Base-by-base conservation (phyloP, 768 basidiomycete species). In the Xerocomellus dryophilus region DNA sequence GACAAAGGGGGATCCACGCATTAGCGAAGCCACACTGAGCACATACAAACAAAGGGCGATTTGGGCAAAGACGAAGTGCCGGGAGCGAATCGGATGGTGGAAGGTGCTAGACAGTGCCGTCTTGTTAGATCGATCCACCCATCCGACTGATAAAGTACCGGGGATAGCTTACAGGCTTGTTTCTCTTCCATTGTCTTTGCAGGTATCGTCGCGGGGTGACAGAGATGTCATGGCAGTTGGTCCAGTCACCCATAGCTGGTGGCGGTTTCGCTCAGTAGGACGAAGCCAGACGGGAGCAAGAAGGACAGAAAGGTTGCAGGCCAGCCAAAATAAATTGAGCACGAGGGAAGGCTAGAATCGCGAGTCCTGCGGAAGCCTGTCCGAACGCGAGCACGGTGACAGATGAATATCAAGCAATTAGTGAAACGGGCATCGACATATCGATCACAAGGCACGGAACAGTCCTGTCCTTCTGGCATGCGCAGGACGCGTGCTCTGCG, bases 21-120 rank as follows among this genome's bases (percentile, higher is more conserved):
- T 80, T 80, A 34, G 71, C 66, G 50, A 78, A 79, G 11, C 78
- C 78, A 51, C 79, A 80, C 43, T 62, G 71, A 31, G 56, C 68
- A 67, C 79, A 80, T n/a, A 71, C 71, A 57, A 80, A 80, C 46
- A 74, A 61, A 0, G 78, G 77, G 47, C 77, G 71, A 56, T 70
- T 65, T 35, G 62, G 76, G n/a, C 69, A 62, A 17, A 79, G 66
- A 53, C 74, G 73, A 11, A 80, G 70, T 9, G 70, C 69, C 20
- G 80, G 80, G 41, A 81, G 69, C 27, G 79, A 81, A 58, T 72
- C 72, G 29, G 77, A 75, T 54, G 76, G 73, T 17, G 70, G 67
- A 21, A 81, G 66, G 60, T 78, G 63, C 79, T 81, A 49, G 42
- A 56, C 38, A 34, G 12, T 17, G 44, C 39, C 31, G 29, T 25